phyloP scores from a whole-genome alignment of 805 yeast genomes.

The Nakazawaea ernobii region DNA sequence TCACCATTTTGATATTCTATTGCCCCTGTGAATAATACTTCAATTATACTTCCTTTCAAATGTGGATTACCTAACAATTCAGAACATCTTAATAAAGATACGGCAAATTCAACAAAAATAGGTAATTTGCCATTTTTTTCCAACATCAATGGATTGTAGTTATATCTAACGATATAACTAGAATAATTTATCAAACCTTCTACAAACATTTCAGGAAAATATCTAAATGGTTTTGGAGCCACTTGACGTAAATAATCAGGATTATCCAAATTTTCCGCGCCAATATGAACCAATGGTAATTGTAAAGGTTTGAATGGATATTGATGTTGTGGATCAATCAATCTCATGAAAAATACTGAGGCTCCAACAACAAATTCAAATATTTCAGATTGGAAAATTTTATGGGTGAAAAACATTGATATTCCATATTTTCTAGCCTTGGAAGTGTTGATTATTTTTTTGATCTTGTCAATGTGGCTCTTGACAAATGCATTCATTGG shows the following conservation, averaged over 20 bases:
- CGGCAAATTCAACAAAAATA: conserved; percentile 63
- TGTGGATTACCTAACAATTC: conserved; percentile 89
- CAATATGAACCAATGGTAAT: conserved; percentile 54
- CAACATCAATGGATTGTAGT: conserved; percentile 49
- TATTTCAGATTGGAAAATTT: conserved; percentile 54
- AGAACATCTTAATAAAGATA: conserved; percentile 75
- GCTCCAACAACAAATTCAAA: conserved; percentile 78
- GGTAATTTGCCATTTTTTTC: conserved; percentile 39
- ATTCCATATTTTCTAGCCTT: conserved; percentile 50
- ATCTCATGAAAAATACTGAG: conserved; percentile 61
- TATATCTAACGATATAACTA: conserved; percentile 51
- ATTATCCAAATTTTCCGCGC: conserved; percentile 61
- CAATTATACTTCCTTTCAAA: conserved; percentile 78
- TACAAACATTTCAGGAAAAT: conserved; percentile 77
- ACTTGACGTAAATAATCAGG: conserved; percentile 60
- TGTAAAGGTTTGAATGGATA: conserved; percentile 49
- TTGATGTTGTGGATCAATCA: conserved; percentile 65
- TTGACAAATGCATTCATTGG: conserved; percentile 21
- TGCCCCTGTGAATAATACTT: conserved; percentile 72
- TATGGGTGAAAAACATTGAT: conserved; percentile 55
- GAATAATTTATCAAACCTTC: conserved; percentile 78
- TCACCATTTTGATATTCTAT: conserved; percentile 47
- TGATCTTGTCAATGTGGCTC: conserved; percentile 24
- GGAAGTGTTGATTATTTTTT: conserved; percentile 27
- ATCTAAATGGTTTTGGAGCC: conserved; percentile 74